Conservation (phyloP, 345 rosid genomes). For the Aethionema arabicum region DNA sequence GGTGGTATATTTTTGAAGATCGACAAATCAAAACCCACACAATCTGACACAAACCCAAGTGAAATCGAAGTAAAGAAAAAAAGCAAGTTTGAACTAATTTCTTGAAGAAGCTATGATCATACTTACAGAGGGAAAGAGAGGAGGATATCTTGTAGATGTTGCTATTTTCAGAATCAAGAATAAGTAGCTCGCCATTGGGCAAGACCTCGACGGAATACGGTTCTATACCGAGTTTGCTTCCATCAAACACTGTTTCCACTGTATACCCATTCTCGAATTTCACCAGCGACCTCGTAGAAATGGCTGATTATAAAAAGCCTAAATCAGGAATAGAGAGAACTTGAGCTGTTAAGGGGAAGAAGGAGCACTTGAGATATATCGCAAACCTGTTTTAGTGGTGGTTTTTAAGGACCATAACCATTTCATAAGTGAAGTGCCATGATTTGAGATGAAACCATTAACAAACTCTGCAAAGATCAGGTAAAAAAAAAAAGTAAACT, state of each 20-base stretch:
- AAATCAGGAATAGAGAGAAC: constrained; percentile 11
- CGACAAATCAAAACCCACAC: neutral
- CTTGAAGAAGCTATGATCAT: neutral
- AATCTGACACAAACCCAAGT: neutral
- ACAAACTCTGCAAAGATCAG: constrained; percentile 60
- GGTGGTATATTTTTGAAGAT: neutral
- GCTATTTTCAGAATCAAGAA: constrained; percentile 84
- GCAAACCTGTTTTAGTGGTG: constrained; percentile 72
- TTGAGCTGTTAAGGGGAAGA: neutral
- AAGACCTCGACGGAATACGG: constrained; percentile 77
- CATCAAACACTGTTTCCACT: constrained; percentile 94
- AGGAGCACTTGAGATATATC: constrained; percentile 26
- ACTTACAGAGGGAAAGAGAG: constrained; percentile 84
- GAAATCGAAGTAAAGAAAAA: neutral
- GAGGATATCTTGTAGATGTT: constrained; percentile 83
- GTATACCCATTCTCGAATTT: constrained; percentile 84
- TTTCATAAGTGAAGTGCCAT: constrained; percentile 57
- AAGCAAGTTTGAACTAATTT: neutral
- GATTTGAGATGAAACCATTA: constrained; percentile 66
- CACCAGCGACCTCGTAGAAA: constrained; percentile 78
- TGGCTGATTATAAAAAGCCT: constrained; percentile 41
- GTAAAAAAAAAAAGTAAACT: constrained; percentile 4
- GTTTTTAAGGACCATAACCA: constrained; percentile 88
- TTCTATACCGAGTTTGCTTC: constrained; percentile 94
- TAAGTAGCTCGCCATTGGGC: constrained; percentile 79